Evolutionary conservation across 345 rosid species (phyloP).

Genomic region (Eucalyptus camaldulensis): DNA sequence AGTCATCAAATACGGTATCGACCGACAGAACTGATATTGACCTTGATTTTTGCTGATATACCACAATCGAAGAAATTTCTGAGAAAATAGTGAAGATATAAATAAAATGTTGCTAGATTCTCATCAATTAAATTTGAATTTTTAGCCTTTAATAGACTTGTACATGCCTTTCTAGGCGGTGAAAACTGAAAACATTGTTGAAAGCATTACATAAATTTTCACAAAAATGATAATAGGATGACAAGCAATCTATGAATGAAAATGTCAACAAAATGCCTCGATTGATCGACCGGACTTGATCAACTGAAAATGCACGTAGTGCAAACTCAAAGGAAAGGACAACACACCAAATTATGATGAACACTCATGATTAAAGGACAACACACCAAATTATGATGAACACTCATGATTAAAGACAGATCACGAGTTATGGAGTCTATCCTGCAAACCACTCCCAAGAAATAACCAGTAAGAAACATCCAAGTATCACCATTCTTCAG

Average conservation of each 20-base stretch:
- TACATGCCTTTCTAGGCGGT: not conserved
- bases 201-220: not conserved
- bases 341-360: not conserved
- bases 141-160: not conserved
- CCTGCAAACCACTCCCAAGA: not conserved
- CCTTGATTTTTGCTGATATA: not conserved
- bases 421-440: not conserved
- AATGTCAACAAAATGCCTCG: not conserved
- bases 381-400: not conserved
- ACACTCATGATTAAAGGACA: not conserved
- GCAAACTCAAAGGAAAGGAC: not conserved
- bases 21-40: not conserved
- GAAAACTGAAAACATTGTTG: not conserved
- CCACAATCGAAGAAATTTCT: not conserved
- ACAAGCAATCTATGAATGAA: not conserved
- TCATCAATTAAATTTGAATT: not conserved
- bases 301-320: not conserved
- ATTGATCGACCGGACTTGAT: not conserved
- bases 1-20: accelerated
- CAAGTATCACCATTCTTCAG: not conserved
- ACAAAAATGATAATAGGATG: not conserved
- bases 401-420: not conserved
- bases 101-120: not conserved
- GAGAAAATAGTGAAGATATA: not conserved
- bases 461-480: not conserved